Conservation (phyloP, 2,329 filamentous ascomycete genomes). For the Cladobotryum protrusum region DNA sequence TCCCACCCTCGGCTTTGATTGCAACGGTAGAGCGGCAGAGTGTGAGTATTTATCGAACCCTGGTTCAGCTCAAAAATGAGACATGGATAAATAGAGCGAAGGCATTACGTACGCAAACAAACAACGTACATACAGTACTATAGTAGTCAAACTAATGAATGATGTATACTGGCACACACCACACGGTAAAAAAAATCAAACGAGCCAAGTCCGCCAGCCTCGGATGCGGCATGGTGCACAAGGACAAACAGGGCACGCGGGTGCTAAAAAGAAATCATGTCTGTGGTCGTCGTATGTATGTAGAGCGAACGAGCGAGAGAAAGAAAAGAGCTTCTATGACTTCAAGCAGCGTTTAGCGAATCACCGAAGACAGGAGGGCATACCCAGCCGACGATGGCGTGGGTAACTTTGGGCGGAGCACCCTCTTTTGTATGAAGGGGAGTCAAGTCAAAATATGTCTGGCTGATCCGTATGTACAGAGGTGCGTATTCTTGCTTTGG, state of each 20-base stretch:
- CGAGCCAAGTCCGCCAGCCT: not conserved
- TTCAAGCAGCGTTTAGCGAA: not conserved
- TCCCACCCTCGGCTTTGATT: too few species aligned
- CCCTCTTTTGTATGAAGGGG: too few species aligned
- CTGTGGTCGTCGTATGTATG: not conserved
- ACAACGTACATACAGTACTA: too few species aligned
- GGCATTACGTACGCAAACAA: too few species aligned
- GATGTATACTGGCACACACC: not conserved
- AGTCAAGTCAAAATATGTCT: too few species aligned
- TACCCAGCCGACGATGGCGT: too few species aligned
- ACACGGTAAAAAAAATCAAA: not conserved
- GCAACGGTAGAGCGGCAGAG: not conserved
- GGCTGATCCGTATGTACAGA: too few species aligned
- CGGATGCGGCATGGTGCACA: not conserved
- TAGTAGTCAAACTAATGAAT: not conserved
- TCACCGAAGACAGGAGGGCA: not conserved
- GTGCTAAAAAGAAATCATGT: not conserved
- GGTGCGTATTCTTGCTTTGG: too few species aligned
- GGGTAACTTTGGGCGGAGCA: too few species aligned
- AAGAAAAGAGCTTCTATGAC: not conserved
- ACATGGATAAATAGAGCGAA: too few species aligned
- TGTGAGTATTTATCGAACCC: not conserved
- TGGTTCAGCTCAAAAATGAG: constrained; percentile 1
- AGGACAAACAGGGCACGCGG: not conserved
- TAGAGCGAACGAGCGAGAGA: not conserved